Conservation (phyloP, 805 yeast genomes). For the Lipomyces kockii region DNA sequence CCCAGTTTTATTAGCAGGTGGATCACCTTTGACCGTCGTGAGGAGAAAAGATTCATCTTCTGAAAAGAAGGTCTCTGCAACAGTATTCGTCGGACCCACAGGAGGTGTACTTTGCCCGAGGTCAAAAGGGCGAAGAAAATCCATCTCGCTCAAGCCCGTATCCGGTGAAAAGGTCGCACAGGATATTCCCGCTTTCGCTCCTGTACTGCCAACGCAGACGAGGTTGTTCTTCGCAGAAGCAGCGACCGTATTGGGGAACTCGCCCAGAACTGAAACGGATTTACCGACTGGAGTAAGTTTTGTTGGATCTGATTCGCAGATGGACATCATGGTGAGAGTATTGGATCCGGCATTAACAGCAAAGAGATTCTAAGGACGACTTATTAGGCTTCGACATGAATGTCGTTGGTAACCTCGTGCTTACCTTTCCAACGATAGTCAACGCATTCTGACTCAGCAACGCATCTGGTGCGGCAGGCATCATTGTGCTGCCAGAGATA, state of each 20-base stretch:
- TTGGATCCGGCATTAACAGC: constrained; percentile 5
- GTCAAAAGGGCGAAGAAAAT: background rate
- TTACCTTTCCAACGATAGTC: constrained; percentile 1
- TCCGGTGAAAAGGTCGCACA: background rate
- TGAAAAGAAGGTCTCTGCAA: background rate
- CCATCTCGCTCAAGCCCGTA: constrained; percentile 3
- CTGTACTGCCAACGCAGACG: constrained; percentile 8
- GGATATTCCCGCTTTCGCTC: constrained; percentile 8
- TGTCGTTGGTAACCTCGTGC: background rate
- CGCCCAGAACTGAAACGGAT: constrained; percentile 3
- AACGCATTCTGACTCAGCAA: constrained; percentile 1
- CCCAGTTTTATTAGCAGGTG: background rate
- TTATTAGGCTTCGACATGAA: background rate
- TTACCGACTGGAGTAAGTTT: background rate
- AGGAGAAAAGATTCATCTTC: constrained; percentile 1
- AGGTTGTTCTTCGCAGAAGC: constrained; percentile 4
- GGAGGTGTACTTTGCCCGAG: constrained; percentile 3
- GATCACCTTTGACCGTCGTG: constrained; percentile 5
- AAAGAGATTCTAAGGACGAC: background rate
- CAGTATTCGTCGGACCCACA: background rate
- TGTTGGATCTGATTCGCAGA: background rate
- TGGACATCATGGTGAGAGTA: constrained; percentile 7
- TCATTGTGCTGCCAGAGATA: constrained; percentile 3
- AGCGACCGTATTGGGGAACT: constrained; percentile 6
- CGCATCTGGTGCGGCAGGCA: background rate